phyloP scores from a whole-genome alignment of 1,139 yeast genomes.

The Pichia sorboxylosa region DNA sequence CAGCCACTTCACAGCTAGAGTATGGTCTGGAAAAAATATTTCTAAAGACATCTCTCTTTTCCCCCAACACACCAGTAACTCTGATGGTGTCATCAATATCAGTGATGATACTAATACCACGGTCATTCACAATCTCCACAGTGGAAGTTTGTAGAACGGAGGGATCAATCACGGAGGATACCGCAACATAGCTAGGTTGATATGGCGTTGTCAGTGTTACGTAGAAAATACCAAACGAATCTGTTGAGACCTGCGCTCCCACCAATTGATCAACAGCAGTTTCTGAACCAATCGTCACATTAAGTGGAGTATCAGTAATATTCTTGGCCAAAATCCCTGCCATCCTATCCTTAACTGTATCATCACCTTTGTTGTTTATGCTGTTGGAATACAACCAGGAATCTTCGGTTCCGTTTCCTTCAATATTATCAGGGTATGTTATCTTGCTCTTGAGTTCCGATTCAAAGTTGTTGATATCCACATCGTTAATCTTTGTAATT shows the following conservation, averaged over 20 bases:
- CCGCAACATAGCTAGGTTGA: constrained; percentile 40
- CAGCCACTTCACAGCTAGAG: constrained; percentile 56
- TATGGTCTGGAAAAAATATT: constrained; percentile 63
- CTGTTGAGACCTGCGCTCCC: constrained; percentile 32
- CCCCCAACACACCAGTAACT: constrained; percentile 80
- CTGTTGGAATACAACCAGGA: constrained; percentile 7
- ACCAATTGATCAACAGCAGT: constrained; percentile 20
- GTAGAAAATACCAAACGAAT: constrained; percentile 49
- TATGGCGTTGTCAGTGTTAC: constrained; percentile 38
- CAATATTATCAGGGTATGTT: constrained; percentile 16
- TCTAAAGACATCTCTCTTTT: constrained; percentile 68
- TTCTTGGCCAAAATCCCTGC: constrained; percentile 50
- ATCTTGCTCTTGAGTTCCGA: constrained; percentile 23
- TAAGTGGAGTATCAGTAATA: constrained; percentile 42
- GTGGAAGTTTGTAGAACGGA: constrained; percentile 37
- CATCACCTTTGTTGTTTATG: constrained; percentile 24
- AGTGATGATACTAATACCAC: constrained; percentile 66
- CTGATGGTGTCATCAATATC: constrained; percentile 95
- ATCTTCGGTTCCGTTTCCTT: constrained; percentile 9
- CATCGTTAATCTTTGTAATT: constrained; percentile 35
- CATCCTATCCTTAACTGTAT: constrained; percentile 41
- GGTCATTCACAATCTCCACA: constrained; percentile 29
- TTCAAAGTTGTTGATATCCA: constrained; percentile 23
- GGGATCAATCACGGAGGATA: constrained; percentile 32
- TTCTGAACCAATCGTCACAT: constrained; percentile 40